Percentiles rank a stretch among this genome's conserved stretches.
Conservation (phyloP, 148 eudicot species). For the Vaccinium darrowii region DNA sequence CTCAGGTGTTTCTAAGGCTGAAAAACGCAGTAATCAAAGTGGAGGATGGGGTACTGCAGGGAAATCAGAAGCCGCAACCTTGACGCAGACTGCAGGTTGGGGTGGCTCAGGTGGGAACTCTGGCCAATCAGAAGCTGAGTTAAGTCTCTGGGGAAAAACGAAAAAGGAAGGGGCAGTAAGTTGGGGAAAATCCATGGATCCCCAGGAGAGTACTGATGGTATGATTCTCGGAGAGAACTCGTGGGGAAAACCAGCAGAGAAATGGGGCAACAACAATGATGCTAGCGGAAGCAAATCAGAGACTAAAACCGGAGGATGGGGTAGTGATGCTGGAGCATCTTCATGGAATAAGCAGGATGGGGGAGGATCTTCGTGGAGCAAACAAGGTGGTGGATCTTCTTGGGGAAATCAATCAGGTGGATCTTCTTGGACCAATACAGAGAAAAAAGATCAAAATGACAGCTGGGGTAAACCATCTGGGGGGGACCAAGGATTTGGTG, state of each 20-base stretch:
- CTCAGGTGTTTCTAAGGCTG: neutral
- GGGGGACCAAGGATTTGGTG: conserved; percentile 27
- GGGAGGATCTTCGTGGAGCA: conserved; percentile 24
- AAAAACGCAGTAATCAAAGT: neutral
- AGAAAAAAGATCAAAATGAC: conserved; percentile 13
- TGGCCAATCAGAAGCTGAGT: neutral
- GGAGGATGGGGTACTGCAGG: conserved; percentile 10
- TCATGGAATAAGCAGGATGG: conserved; percentile 11
- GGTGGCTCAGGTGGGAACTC: neutral
- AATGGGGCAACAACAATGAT: neutral
- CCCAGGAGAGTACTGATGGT: neutral
- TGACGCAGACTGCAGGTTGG: conserved; percentile 6
- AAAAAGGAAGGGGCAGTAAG: neutral
- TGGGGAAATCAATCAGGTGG: neutral
- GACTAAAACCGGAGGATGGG: neutral
- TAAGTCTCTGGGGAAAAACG: neutral
- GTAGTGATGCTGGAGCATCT: conserved; percentile 7
- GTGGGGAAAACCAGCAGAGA: conserved; percentile 9
- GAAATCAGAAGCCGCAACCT: conserved; percentile 10
- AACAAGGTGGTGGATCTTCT: conserved; percentile 12
- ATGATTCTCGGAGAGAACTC: neutral
- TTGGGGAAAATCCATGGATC: conserved; percentile 22
- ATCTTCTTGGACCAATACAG: neutral
- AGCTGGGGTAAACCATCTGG: conserved; percentile 20
- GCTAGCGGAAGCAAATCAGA: conserved; percentile 7